These are phyloP conservation scores for Eucalyptus coolabah DNA, from an alignment of 345 rosid species.

Conservation along the genomic window DNA sequence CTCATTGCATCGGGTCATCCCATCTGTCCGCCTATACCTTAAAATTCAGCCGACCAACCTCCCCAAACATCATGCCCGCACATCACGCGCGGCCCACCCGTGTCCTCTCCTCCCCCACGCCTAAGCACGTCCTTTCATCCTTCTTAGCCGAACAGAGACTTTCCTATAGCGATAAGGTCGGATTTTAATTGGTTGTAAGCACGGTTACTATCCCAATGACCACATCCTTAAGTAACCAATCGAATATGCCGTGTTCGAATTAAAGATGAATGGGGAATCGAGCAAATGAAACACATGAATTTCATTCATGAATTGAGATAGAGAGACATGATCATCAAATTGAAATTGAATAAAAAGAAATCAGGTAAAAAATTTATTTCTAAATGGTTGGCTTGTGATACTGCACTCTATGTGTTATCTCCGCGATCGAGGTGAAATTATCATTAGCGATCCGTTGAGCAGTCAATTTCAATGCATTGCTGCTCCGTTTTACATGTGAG, in stretches of 20 bases:
- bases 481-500: neutral
- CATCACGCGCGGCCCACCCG: neutral
- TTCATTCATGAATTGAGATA: accelerated
- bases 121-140: neutral
- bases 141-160: neutral
- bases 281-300: neutral
- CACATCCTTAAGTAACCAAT: neutral
- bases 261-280: too few species aligned
- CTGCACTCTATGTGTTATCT: neutral
- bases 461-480: neutral
- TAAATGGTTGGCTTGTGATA: neutral
- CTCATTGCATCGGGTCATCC: neutral
- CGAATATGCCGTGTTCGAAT: neutral
- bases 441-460: neutral
- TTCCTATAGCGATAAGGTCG: neutral
- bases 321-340: neutral
- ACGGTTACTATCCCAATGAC: neutral
- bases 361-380: too few species aligned
- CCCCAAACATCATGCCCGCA: neutral
- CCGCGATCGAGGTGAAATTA: neutral
- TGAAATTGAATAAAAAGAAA: too few species aligned
- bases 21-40: neutral
- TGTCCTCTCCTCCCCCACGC: neutral
- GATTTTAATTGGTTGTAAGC: neutral
- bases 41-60: neutral